A percentile compares a stretch with the other conserved stretches of the same genome.
These are phyloP conservation scores for Talaromyces proteolyticus DNA, from an alignment of 495 filamentous ascomycete species.

Conservation along the genomic window DNA sequence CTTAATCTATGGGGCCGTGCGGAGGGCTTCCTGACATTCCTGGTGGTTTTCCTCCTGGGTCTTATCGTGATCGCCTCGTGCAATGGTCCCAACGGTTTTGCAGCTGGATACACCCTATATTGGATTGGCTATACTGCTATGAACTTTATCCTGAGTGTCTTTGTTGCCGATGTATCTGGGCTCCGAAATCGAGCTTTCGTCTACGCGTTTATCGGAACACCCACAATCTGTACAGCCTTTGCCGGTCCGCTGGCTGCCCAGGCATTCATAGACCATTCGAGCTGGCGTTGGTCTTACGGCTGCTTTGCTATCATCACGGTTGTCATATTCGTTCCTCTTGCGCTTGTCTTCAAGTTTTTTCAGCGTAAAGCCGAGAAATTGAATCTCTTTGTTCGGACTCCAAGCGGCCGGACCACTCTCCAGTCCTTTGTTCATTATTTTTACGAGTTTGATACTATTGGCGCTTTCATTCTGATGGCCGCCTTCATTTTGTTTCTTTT, in stretches of 20 bases:
- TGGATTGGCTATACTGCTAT: slow-evolving; percentile 52
- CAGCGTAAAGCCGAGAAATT: slow-evolving; percentile 49
- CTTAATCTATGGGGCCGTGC: slow-evolving; percentile 61
- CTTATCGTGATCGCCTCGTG: slow-evolving; percentile 43
- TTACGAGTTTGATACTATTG: slow-evolving; percentile 59
- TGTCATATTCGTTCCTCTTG: slow-evolving; percentile 44
- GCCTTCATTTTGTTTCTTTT: slow-evolving; percentile 61
- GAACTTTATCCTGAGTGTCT: slow-evolving; percentile 49
- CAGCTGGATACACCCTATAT: slow-evolving; percentile 49
- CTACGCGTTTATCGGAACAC: slow-evolving; percentile 54
- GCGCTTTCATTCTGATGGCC: slow-evolving; percentile 49
- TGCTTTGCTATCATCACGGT: slow-evolving; percentile 54
- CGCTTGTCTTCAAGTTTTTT: slow-evolving; percentile 45
- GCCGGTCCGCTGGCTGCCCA: slow-evolving; percentile 26
- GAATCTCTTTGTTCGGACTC: slow-evolving; percentile 24
- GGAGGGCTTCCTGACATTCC: slow-evolving; percentile 42
- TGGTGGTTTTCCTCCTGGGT: slow-evolving; percentile 29
- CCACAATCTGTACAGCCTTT: slow-evolving; percentile 47
- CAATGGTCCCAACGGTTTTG: slow-evolving; percentile 36
- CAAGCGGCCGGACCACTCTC: slow-evolving; percentile 36
- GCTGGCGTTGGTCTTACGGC: slow-evolving; percentile 62
- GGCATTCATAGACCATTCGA: slow-evolving; percentile 38
- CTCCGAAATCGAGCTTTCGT: slow-evolving; percentile 57
- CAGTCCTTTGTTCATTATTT: slow-evolving; percentile 47
- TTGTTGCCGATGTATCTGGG: slow-evolving; percentile 60